Evolutionary conservation across 768 basidiomycete species (phyloP).

Genomic region (Serendipita vermifera): DNA sequence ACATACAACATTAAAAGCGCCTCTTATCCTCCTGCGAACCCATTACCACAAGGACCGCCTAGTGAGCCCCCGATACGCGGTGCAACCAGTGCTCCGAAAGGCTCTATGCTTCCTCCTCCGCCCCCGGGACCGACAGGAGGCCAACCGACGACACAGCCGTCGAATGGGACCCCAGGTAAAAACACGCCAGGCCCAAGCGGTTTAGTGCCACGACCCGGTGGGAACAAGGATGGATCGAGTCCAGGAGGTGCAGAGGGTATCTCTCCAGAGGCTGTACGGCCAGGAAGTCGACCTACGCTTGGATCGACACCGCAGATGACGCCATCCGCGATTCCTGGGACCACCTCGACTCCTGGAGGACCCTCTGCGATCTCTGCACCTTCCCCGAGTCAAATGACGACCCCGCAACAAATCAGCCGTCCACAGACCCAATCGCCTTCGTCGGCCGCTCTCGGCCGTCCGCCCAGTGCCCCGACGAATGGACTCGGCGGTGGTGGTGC

Average conservation of each 20-base stretch:
- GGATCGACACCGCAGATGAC: constrained; percentile 1
- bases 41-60: not conserved
- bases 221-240: constrained; percentile 1
- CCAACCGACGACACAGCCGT: too few relatives aligned
- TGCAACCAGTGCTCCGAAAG: not conserved
- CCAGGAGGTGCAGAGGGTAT: not conserved
- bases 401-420: constrained; percentile 4
- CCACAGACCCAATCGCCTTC: constrained; percentile 5
- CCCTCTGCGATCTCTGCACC: not conserved
- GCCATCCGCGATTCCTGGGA: not conserved
- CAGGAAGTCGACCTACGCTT: constrained; percentile 1
- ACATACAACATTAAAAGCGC: not conserved
- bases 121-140: not conserved
- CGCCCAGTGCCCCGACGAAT: not conserved
- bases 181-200: not conserved
- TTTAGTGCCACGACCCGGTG: not conserved
- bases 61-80: not conserved
- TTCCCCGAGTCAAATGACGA: constrained; percentile 1
- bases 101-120: not conserved
- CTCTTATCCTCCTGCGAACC: not conserved
- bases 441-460: not conserved
- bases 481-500: too few relatives aligned
- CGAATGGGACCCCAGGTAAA: not conserved
- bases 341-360: not conserved
- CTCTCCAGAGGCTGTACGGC: not conserved